Evolutionary conservation across 2,329 filamentous ascomycete genomes (phyloP).

Genomic region (Cordyceps pruinosa): DNA sequence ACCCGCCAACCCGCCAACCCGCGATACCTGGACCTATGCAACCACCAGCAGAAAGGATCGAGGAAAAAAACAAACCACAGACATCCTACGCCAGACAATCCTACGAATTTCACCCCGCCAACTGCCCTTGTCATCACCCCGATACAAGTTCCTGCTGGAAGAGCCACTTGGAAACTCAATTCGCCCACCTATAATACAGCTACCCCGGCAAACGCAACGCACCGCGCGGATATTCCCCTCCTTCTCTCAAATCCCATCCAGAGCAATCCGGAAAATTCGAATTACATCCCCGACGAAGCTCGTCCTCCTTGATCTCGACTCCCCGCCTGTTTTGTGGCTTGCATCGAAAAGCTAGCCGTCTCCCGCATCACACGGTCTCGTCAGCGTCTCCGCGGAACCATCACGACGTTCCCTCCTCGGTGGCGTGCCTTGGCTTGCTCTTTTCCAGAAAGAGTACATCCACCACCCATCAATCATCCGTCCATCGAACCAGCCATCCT

Average conservation of each 20-base stretch:
- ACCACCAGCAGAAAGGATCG: not conserved
- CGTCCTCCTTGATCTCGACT: not conserved
- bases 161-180: not conserved
- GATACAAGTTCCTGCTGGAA: not conserved
- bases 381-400: slow-evolving; percentile 8
- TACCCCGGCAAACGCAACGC: not conserved
- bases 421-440: not conserved
- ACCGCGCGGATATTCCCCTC: not conserved
- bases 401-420: not conserved
- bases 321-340: slow-evolving; percentile 3
- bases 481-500: not conserved
- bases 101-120: not conserved
- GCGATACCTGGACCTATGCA: not conserved
- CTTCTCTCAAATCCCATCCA: not conserved
- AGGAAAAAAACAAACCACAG: not conserved
- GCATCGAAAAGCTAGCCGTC: not conserved
- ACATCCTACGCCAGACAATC: not conserved
- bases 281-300: not conserved
- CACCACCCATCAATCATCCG: not conserved
- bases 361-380: not conserved
- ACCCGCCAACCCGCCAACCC: not conserved
- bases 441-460: not conserved
- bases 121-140: not conserved
- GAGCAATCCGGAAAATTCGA: not conserved
- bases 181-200: not conserved